Base-by-base conservation (phyloP, 2,329 filamentous ascomycete genomes). In the Aspergillus thermomutatus region DNA sequence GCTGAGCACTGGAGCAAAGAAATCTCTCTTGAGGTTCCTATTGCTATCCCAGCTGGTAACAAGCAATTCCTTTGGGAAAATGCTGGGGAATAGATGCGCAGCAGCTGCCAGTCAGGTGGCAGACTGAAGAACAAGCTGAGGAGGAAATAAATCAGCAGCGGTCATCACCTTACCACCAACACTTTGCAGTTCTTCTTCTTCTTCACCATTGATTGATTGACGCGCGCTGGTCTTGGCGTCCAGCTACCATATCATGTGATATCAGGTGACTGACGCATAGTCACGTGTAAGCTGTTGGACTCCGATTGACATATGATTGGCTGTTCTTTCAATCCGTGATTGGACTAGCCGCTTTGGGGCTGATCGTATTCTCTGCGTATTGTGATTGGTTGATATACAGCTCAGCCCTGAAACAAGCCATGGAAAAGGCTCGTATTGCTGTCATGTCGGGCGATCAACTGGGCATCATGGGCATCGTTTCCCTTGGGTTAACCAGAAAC, bases 201-300 rank as follows among this genome's bases (percentile, higher is more conserved):
- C 54, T 19, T 19, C 19, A 6, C 23, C 43, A 31, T 41, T 49
- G 28, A 53, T 41, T 49, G 28, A 53, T 50, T 49, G 49, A 60
- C 58, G 58, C 55, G 58, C 62, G 55, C 60, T 45, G 48, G 60
- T 31, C 57, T 62, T 58, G 62, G 59, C 59, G 46, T 28, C 31
- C 28, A 48, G 51, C 31, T 40, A n/a, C 50, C 1, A 27, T 23
- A 47, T 60, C 62, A 64, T 19, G 60, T 63, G 61, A 60, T 11
- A 3, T 49, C 59, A 63, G 3, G 57, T 63, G 61, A 56, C 47
- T 2, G 0, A 17, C 4, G 11, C n/a, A 43, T 17, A 17, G 14
- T 47, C 46, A 53, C 23, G 45, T 56, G 57, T n/a, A 3, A 23
- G n/a, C n/a, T 1, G 1, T 11, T 21, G 6, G 6, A 26, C 6